phyloP scores from a whole-genome alignment of 495 filamentous ascomycete genomes.

The Articulospora tetracladia region DNA sequence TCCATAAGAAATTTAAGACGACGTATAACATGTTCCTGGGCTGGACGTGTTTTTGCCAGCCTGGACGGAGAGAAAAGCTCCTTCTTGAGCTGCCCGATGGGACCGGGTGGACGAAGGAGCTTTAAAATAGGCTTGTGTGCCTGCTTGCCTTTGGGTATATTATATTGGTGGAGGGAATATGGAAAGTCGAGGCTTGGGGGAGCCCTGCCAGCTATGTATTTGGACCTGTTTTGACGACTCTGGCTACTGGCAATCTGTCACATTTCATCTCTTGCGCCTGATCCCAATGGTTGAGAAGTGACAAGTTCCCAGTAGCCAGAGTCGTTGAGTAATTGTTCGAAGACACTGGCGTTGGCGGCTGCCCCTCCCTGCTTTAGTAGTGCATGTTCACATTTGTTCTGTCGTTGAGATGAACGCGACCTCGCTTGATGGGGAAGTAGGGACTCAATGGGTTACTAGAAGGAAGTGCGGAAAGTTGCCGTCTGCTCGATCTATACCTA shows the following conservation, averaged over 20 bases:
- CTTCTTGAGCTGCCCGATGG: conserved; percentile 17
- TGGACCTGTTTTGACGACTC: not conserved
- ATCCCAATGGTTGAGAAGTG: not conserved
- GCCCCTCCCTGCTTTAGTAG: no score
- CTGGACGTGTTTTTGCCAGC: not conserved
- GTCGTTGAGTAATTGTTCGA: not conserved
- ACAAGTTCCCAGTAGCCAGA: not conserved
- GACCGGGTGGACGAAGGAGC: not conserved
- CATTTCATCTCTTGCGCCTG: not conserved
- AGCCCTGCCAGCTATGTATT: not conserved
- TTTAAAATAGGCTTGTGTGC: not conserved
- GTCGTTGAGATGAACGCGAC: no score
- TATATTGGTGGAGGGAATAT: not conserved
- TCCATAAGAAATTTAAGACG: not conserved
- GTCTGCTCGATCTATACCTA: no score
- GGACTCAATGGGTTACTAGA: no score
- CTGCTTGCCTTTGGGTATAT: not conserved
- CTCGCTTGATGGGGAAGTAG: no score
- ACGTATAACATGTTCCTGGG: conserved; percentile 4
- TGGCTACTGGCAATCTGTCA: not conserved
- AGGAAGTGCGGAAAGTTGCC: no score
- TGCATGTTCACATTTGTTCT: no score
- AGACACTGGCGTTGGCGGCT: not conserved
- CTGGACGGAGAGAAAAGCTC: conserved; percentile 4
- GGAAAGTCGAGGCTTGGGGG: not conserved